A percentile compares a stretch with the other conserved stretches of the same genome.
These are phyloP conservation scores for Aspergillus sp. DNA, from an alignment of 2,329 filamentous ascomycete genomes.

Conservation along the genomic window DNA sequence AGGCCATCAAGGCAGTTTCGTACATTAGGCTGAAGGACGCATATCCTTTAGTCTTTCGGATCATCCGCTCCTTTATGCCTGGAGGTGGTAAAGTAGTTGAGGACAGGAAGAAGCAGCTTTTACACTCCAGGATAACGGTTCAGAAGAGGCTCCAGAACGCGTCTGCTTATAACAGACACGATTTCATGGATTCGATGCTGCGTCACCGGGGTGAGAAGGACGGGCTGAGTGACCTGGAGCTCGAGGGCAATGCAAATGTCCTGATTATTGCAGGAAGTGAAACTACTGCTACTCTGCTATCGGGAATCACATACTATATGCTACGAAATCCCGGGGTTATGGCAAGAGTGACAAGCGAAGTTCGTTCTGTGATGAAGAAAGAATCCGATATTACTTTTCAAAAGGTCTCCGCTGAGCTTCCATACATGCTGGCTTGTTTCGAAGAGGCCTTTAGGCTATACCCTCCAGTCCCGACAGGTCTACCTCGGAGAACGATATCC, in stretches of 20 bases:
- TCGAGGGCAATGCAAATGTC: constrained; percentile 18
- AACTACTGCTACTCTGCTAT: constrained; percentile 51
- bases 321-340: constrained; percentile 38
- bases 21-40: neutral
- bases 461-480: constrained; percentile 45
- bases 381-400: constrained; percentile 14
- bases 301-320: constrained; percentile 42
- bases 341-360: constrained; percentile 41
- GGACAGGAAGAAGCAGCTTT: neutral
- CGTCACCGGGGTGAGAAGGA: constrained; percentile 6
- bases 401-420: constrained; percentile 8
- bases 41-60: neutral
- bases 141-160: neutral
- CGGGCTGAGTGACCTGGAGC: constrained; percentile 5
- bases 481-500: constrained; percentile 37
- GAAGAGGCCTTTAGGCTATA: constrained; percentile 49
- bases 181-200: constrained; percentile 15
- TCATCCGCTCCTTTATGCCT: neutral
- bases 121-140: neutral
- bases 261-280: constrained; percentile 51
- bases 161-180: neutral
- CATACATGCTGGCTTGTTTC: constrained; percentile 47
- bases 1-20: neutral
- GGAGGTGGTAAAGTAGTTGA: neutral
- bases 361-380: constrained; percentile 30